A percentile compares a stretch with the other conserved stretches of the same genome.
These are phyloP conservation scores for Porphyra umbilicalis DNA, from an alignment of 31 red algal genomes.

Conservation along the genomic window DNA sequence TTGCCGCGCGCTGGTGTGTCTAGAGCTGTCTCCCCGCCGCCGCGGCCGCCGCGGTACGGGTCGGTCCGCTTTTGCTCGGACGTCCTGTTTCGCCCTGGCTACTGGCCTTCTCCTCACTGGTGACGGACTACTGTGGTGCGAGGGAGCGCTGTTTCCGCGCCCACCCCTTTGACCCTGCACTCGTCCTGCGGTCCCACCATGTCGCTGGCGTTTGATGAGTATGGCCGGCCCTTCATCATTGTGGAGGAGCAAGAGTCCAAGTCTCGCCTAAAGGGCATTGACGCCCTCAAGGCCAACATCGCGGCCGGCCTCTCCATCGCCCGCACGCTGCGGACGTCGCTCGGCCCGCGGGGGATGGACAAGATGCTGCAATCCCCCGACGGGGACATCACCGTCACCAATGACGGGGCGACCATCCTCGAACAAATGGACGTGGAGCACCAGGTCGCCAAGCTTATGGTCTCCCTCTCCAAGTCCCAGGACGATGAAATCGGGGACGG, in stretches of 20 bases:
- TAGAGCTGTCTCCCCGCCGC: no score
- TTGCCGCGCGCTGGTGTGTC: no score
- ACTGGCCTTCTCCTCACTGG: no score
- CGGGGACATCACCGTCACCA: conserved; percentile 97
- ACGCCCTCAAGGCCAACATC: conserved; percentile 93
- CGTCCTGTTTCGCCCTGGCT: no score
- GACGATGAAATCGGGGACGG: conserved; percentile 99
- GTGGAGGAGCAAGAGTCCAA: conserved; percentile 95
- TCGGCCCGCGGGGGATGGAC: conserved; percentile 96
- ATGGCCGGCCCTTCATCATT: conserved; percentile 97
- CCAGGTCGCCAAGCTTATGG: conserved; percentile 94
- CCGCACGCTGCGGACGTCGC: conserved; percentile 84
- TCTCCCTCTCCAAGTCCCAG: conserved; percentile 92
- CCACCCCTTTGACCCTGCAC: no score
- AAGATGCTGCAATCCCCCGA: conserved; percentile 97
- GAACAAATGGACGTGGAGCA: conserved; percentile 97
- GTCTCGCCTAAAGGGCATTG: conserved; percentile 77
- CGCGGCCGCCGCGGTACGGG: no score
- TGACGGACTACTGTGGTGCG: no score
- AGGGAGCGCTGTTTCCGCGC: no score
- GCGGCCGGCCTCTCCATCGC: conserved; percentile 79
- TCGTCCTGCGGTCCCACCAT: no score
- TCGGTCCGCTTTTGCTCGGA: no score
- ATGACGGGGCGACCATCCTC: conserved; percentile 98
- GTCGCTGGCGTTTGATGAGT: conserved; percentile 97